Conservation (phyloP, 192 early-diverging fungal genomes). For the Pecoramyces ruminantium region DNA sequence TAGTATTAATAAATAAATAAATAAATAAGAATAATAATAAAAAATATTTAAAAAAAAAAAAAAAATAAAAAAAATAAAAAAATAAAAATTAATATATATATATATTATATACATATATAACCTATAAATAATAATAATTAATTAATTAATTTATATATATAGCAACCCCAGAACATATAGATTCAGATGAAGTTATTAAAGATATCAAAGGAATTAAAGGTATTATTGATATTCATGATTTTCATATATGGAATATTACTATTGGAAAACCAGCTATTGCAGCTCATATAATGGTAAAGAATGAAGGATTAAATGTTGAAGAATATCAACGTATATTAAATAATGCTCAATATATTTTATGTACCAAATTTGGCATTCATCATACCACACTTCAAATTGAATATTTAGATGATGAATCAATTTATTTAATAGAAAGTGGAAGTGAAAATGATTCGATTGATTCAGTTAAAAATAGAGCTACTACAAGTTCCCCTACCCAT, state of each 20-base stretch:
- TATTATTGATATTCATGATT: conserved; percentile 33
- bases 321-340: conserved; percentile 18
- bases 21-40: too few species aligned
- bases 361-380: conserved; percentile 24
- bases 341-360: conserved; percentile 15
- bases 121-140: too few species aligned
- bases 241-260: conserved; percentile 46
- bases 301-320: conserved; percentile 5
- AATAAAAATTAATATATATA: background rate
- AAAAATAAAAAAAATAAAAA: too few species aligned
- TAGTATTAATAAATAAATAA: too few species aligned
- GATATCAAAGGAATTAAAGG: conserved; percentile 25
- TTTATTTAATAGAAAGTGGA: background rate
- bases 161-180: conserved; percentile 24
- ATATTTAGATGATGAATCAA: background rate
- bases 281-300: conserved; percentile 8
- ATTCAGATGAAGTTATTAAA: conserved; percentile 16
- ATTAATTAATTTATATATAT: background rate
- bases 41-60: too few species aligned
- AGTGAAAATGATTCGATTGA: too few species aligned
- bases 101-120: too few species aligned
- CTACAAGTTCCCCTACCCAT: background rate
- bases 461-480: too few species aligned
- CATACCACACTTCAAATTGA: conserved; percentile 34
- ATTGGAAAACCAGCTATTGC: conserved; percentile 23